These are phyloP conservation scores for Cytospora piceae DNA, from an alignment of 2,329 filamentous ascomycete species.

Conservation along the genomic window DNA sequence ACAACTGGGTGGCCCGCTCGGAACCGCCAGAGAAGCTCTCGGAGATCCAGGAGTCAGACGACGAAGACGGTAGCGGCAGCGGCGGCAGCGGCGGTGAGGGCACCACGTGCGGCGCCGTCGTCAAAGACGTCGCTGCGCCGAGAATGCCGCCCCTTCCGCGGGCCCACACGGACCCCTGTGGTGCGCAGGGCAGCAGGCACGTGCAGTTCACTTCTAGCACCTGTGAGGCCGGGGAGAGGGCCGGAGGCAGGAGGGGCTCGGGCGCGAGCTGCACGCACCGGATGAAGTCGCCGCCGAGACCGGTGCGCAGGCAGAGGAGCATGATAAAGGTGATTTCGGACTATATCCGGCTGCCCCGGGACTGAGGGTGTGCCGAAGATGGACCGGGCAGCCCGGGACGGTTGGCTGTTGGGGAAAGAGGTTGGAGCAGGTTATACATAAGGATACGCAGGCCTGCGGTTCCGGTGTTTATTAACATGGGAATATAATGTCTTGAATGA, in stretches of 20 bases:
- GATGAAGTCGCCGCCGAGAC: conserved; percentile 22
- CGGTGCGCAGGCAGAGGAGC: conserved; percentile 25
- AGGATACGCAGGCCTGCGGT: too few relatives aligned
- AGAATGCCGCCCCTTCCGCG: conserved; percentile 2
- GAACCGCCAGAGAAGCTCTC: conserved; percentile 8
- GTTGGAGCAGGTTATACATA: not conserved
- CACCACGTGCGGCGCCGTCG: not conserved
- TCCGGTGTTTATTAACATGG: too few relatives aligned
- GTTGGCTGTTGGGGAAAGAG: not conserved
- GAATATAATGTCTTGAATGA: not conserved
- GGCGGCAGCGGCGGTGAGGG: not conserved
- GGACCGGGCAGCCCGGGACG: not conserved
- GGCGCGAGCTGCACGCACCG: conserved; percentile 17
- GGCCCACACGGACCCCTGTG: not conserved
- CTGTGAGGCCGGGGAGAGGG: conserved; percentile 3
- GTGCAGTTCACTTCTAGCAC: conserved; percentile 23
- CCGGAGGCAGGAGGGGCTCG: conserved; percentile 17
- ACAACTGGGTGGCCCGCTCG: conserved; percentile 12
- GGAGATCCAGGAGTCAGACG: conserved; percentile 23
- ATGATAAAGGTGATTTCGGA: conserved; percentile 23
- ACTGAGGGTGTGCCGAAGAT: not conserved
- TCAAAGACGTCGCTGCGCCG: conserved; percentile 11
- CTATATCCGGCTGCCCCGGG: conserved; percentile 21
- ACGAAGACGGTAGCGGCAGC: not conserved
- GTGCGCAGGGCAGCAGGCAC: conserved; percentile 8